Conservation (phyloP, 305 asterid species). For the Fraxinus latifolia region DNA sequence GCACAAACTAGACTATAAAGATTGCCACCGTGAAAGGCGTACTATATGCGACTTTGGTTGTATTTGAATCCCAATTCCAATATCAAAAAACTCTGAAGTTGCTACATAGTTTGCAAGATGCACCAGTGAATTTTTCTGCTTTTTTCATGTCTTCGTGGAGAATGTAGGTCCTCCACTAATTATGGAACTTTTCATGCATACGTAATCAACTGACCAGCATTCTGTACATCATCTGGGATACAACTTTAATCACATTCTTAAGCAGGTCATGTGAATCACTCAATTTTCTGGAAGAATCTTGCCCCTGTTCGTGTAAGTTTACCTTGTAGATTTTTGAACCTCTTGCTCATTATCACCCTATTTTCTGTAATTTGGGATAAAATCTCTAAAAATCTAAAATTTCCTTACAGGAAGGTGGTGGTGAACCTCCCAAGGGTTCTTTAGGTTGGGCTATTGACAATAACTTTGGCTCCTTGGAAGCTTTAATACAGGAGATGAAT, state of each 20-base stretch:
- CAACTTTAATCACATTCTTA: slow-evolving; percentile 16
- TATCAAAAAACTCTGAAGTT: neutral
- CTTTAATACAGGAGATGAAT: slow-evolving; percentile 28
- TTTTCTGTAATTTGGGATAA: neutral
- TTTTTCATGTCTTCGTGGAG: neutral
- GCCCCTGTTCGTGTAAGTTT: slow-evolving; percentile 50
- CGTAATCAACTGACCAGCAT: neutral
- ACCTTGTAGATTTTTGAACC: neutral
- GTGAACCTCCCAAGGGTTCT: slow-evolving; percentile 35
- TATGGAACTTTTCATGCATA: neutral
- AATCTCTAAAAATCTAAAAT: neutral
- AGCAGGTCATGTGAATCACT: slow-evolving; percentile 66
- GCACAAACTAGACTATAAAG: neutral
- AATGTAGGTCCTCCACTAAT: neutral
- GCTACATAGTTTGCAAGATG: neutral
- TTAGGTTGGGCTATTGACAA: slow-evolving; percentile 18
- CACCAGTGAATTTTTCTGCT: neutral
- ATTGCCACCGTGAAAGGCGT: neutral
- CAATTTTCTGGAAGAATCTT: slow-evolving; percentile 66
- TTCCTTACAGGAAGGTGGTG: slow-evolving; percentile 33
- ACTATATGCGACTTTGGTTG: neutral
- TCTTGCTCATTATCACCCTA: neutral
- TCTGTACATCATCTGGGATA: neutral
- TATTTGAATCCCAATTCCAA: neutral
- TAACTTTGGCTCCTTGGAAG: slow-evolving; percentile 29